Base-by-base conservation (phyloP, 495 filamentous ascomycete species). In the Parathielavia appendiculata region DNA sequence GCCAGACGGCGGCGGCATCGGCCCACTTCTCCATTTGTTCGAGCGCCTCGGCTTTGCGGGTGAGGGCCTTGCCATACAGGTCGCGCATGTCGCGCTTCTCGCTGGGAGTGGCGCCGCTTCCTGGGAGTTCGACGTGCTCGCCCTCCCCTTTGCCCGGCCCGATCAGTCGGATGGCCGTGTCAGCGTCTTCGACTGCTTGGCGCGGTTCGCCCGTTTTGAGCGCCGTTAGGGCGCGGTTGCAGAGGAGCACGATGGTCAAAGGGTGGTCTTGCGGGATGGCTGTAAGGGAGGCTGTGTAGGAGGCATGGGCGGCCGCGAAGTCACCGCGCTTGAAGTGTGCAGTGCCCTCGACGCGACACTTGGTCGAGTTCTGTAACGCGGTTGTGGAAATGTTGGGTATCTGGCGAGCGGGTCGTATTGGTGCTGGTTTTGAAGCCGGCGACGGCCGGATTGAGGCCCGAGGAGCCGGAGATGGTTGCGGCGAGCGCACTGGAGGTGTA, bases 11-110 rank as follows among this genome's bases (percentile, higher is more conserved):
- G 0, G 81, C 84, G 4, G 93, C 95, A 32, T 97, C 92, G 2
- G 71, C 67, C 92, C 93, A 98, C 67, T 87, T 88, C 75, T 98
- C 93, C 66, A 98, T 85, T 64, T 97, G 89, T 73, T 98, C 93
- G 32, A 97, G 78, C 2, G 89, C 92, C 70, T 97, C 95, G 14
- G 95, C 93, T 76, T 97, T 97, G 56, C 95, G 86, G 71, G 86
- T 91, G 43, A 96, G 77, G 0, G 91, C 92, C 71, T 97, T 97
- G 49, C 88, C 89, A 70, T 85, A 97, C 67, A 95, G 90, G 40
- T 92, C 90, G 46, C 81, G 86, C 92, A 98, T 97, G 44, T 90
- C 86, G 58, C 96, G 95, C 30, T 80, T 78, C 17, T 86, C 79
- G 57, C 86, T 83, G 45, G 44, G 20, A 17, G 72, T 76, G 43